Evolutionary conservation across 1,139 yeast genomes (phyloP).

Genomic region (Protomyces inundatus): DNA sequence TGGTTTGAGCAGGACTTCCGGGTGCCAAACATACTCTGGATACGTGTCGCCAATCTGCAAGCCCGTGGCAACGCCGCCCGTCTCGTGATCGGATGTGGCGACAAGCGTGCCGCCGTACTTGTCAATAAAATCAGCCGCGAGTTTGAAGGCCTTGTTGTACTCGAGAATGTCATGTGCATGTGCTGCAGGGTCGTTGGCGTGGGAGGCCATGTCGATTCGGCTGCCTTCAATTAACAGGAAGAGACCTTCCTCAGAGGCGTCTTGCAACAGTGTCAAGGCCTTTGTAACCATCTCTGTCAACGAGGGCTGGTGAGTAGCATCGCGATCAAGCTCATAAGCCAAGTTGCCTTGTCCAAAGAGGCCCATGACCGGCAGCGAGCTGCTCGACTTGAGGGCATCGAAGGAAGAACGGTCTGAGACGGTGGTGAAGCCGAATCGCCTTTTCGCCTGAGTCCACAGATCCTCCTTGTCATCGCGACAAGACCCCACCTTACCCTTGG

Average conservation of each 20-base stretch:
- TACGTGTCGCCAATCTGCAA: conserved; percentile 57
- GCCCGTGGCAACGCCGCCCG: conserved; percentile 78
- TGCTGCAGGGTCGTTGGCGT: conserved; percentile 81
- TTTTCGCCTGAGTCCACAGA: conserved; percentile 56
- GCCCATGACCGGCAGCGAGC: conserved; percentile 64
- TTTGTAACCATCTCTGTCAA: conserved; percentile 66
- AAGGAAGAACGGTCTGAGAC: conserved; percentile 55
- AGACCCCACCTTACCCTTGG: conserved; percentile 46
- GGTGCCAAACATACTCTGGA: conserved; percentile 73
- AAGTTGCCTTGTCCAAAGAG: conserved; percentile 61
- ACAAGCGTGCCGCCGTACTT: conserved; percentile 62
- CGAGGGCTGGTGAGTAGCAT: conserved; percentile 56
- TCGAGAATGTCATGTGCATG: conserved; percentile 74
- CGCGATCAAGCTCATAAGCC: conserved; percentile 75
- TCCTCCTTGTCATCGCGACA: conserved; percentile 63
- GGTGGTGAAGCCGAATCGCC: conserved; percentile 55
- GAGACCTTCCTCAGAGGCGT: conserved; percentile 68
- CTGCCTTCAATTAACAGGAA: conserved; percentile 80
- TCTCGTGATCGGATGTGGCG: conserved; percentile 84
- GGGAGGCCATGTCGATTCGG: conserved; percentile 89
- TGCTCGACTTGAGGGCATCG: conserved; percentile 52
- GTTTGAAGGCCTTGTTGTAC: conserved; percentile 67
- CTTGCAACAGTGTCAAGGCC: conserved; percentile 59
- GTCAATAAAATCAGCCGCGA: conserved; percentile 63
- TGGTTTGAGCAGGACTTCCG: conserved; percentile 60